Base-by-base conservation (phyloP, 1,139 yeast species). In the Blastobotrys indianensis region DNA sequence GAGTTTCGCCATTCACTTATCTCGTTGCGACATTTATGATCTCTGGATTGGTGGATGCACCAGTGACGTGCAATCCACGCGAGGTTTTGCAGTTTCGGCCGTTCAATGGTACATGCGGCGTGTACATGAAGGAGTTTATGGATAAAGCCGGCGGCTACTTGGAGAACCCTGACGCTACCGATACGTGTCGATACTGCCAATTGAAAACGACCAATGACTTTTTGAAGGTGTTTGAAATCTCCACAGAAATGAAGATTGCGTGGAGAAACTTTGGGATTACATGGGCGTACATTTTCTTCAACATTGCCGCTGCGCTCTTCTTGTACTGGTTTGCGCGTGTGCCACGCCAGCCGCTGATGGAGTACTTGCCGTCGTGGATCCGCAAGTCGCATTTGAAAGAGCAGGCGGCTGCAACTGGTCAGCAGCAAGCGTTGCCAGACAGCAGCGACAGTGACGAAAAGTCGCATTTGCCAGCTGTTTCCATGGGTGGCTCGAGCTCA, bases 261-360 rank as follows among this genome's bases (percentile, higher is more conserved):
- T 79, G 85, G 85, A 69, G 82, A 56, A 74, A 80, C 61, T 70
- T 75, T 58, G 85, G 84, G 44, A 70, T 79, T 52, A 68, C 77
- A 61, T 64, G 74, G 64, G 74, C 68, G 33, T 79, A 69, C 57
- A 67, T 74, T 46, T 64, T 63, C 13, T 69, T 84, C 62, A 81
- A 85, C 61, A 67, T 77, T 42, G 48, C 63, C 35, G 70, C 69
- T 23, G 75, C 83, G 9, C 60, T 82, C 28, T 62, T 74, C 60
- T 66, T 84, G 47, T 85, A 84, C 67, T 85, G 85, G 81, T 64
- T 82, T 42, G 78, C 79, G n/a, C 79, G 95, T 69, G 94, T 85
- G 48, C 94, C 94, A 37, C 68, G 65, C 50, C 53, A 53, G 25
- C 25, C 25, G 7, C 25, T 20, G 25, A 20, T 4, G 25, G 25